phyloP scores from a whole-genome alignment of 441 rosid species.

The Eutrema salsugineum region DNA sequence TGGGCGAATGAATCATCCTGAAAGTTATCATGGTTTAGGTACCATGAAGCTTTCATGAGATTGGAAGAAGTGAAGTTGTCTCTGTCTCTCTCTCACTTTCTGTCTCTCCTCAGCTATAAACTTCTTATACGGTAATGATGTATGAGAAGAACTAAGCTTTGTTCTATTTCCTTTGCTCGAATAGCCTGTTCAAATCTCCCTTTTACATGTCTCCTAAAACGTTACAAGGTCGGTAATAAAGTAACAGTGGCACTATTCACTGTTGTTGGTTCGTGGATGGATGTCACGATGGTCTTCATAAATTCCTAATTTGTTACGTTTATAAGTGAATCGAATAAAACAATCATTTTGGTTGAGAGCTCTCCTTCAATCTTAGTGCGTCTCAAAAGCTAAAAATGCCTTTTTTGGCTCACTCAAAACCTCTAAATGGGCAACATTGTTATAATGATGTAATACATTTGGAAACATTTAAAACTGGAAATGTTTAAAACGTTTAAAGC shows the following conservation, averaged over 20 bases:
- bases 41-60: slow-evolving; percentile 20
- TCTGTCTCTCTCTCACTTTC: neutral
- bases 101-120: neutral
- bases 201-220: slow-evolving; percentile 6
- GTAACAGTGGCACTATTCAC: neutral
- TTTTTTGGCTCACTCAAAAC: neutral
- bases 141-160: slow-evolving; percentile 11
- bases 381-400: neutral
- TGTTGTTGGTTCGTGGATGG: neutral
- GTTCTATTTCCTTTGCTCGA: slow-evolving; percentile 1
- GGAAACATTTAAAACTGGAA: neutral
- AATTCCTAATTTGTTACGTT: neutral
- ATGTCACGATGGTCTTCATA: neutral
- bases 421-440: neutral
- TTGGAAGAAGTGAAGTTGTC: slow-evolving; percentile 18
- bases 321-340: neutral
- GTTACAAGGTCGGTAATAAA: slow-evolving; percentile 11
- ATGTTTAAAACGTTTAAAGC: neutral
- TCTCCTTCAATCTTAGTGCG: neutral
- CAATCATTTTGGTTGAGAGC: neutral
- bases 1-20: neutral
- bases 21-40: slow-evolving; percentile 34
- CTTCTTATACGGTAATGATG: slow-evolving; percentile 14
- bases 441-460: neutral
- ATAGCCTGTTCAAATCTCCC: slow-evolving; percentile 17